phyloP scores from a whole-genome alignment of 75 land plant species.

The Sequoia sempervirens region DNA sequence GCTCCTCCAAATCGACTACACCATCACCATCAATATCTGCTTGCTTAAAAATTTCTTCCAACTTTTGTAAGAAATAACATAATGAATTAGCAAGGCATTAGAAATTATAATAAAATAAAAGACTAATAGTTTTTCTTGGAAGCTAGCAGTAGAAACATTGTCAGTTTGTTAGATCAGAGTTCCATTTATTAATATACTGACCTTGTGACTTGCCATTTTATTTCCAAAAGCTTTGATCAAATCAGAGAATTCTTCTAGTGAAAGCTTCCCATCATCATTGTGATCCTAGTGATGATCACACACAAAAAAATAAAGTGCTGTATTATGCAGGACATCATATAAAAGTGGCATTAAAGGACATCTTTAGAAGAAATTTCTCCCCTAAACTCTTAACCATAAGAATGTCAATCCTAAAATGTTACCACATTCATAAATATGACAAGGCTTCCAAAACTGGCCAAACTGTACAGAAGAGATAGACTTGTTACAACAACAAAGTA shows the following conservation, averaged over 20 bases:
- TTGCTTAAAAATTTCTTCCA: constrained; percentile 58
- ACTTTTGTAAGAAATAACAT: constrained; percentile 24
- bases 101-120: background rate
- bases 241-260: constrained; percentile 68
- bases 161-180: background rate
- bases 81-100: background rate
- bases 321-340: background rate
- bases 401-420: background rate
- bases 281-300: constrained; percentile 49
- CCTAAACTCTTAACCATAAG: background rate
- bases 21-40: constrained; percentile 87
- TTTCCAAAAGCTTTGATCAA: constrained; percentile 90
- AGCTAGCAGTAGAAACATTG: background rate
- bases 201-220: constrained; percentile 54
- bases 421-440: background rate
- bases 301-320: background rate
- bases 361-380: background rate
- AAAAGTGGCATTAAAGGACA: background rate
- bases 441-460: background rate
- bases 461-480: background rate
- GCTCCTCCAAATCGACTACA: constrained; percentile 84
- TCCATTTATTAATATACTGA: constrained; percentile 12
- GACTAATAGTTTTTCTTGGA: background rate
- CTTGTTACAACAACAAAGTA: background rate
- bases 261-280: constrained; percentile 76